These are phyloP conservation scores for Puccinia hordei DNA, from an alignment of 1,284 basidiomycete genomes.

Conservation along the genomic window DNA sequence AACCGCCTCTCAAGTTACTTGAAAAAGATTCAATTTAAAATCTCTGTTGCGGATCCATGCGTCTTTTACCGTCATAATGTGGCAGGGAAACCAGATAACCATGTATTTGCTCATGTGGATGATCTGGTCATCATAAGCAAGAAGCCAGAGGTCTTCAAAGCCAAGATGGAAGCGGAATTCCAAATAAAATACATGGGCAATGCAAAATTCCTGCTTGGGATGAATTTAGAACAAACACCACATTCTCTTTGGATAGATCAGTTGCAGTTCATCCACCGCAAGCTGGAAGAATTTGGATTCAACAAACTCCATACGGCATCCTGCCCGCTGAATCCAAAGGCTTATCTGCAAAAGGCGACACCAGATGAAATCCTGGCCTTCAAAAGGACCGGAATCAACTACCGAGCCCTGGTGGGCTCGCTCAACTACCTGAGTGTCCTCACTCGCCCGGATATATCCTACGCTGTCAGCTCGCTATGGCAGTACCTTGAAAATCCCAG, in stretches of 20 bases:
- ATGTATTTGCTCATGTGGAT: neutral
- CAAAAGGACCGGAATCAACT: neutral
- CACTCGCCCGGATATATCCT: slow-evolving; percentile 13
- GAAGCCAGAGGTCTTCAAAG: neutral
- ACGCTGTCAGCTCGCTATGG: neutral
- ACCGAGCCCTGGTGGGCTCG: neutral
- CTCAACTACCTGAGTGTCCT: slow-evolving; percentile 1
- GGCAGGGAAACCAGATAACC: neutral
- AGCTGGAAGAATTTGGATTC: neutral
- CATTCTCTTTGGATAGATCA: neutral
- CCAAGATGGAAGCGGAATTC: neutral
- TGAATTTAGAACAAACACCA: neutral
- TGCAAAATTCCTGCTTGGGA: neutral
- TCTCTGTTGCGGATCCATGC: neutral
- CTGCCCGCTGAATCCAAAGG: neutral
- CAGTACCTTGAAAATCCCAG: slow-evolving; percentile 17
- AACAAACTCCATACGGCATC: neutral
- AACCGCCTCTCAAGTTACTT: neutral
- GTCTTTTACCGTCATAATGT: neutral
- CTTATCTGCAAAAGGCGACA: neutral
- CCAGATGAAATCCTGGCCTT: neutral
- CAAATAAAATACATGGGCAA: neutral
- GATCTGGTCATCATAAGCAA: neutral
- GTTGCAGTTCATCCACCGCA: neutral
- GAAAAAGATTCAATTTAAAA: neutral